Base-by-base conservation (phyloP, 768 basidiomycete species). In the Leucocoprinus leucothites region DNA sequence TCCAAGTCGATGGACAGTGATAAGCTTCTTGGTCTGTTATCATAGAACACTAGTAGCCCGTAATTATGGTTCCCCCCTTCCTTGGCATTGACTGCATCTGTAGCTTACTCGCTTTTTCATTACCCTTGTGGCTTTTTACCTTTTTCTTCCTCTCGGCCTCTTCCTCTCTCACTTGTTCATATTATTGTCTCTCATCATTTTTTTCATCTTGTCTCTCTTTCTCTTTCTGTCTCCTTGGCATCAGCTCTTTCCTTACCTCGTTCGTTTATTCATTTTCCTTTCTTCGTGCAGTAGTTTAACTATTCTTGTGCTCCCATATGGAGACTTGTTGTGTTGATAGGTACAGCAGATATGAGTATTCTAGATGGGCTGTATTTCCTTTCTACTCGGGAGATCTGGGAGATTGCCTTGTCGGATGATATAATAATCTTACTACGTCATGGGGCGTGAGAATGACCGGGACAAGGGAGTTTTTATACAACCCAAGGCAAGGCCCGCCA, bases 1-100 rank as follows among this genome's bases (percentile, higher is more conserved):
- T 73, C 78, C 47, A 89, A 87, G 74, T 84, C 82, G 26, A 64
- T 69, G 72, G 82, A 85, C 60, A 73, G 75, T 53, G 81, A 82
- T 64, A 81, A 77, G 67, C 76, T 90, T 66, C 74, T 86, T 64
- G 70, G 64, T 59, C 75, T 87, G 42, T 69, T 86, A 67, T 77
- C 79, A 68, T 84, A 81, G 77, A 48, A 41, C 48, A 36, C 42
- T 53, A 53, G 48, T 51, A 44, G 40, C 47, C 47, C 31, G 5
- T 56, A 48, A 59, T 45, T 7, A 8, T 35, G 8, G 35, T 44
- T 22, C 21, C 16, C 42, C 25, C 48, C 48, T 46, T 50, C 40
- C 13, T 46, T 51, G 28, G 51, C 54, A 56, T 53, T 53, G 41
- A 25, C 46, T 56, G 54, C 46, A 59, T 25, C 25, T 46, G 26